Percentiles rank a stretch among this genome's conserved stretches.
Evolutionary conservation across 306 rosid genomes (phyloP).

Genomic region (Amphicarpaea edgeworthii): DNA sequence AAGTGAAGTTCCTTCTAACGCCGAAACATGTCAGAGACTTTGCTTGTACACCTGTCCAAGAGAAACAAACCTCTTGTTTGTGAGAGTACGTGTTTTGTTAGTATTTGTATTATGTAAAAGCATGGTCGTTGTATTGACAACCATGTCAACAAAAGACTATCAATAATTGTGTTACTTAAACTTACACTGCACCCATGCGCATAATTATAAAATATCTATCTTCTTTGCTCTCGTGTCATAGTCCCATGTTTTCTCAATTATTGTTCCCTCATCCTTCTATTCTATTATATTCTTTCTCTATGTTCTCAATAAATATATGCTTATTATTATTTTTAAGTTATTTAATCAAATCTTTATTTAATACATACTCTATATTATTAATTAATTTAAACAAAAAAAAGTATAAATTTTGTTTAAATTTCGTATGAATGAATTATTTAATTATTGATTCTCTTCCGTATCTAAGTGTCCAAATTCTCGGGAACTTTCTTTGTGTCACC

Average conservation of each 20-base stretch:
- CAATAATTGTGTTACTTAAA: not conserved
- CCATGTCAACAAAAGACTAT: not conserved
- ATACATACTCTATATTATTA: not conserved
- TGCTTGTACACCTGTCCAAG: slow-evolving; percentile 28
- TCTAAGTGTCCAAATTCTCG: not conserved
- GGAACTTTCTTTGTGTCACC: not conserved
- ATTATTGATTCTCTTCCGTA: not conserved
- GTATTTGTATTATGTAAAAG: slow-evolving; percentile 6
- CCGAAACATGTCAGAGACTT: slow-evolving; percentile 33
- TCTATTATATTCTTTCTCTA: too few relatives aligned
- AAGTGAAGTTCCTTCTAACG: slow-evolving; percentile 1
- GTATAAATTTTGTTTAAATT: not conserved
- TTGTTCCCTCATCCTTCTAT: not conserved
- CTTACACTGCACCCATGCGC: not conserved
- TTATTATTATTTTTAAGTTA: not conserved
- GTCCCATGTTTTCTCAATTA: not conserved
- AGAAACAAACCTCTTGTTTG: too few relatives aligned
- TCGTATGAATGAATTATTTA: not conserved
- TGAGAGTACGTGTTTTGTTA: not conserved
- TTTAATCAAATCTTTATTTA: not conserved
- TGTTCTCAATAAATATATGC: not conserved
- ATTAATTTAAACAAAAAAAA: not conserved
- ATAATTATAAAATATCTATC: not conserved
- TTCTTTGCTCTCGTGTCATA: not conserved
- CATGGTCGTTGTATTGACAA: not conserved